These are phyloP conservation scores for Kluyveromyces nonfermentans DNA, from an alignment of 805 yeast species.

Conservation along the genomic window DNA sequence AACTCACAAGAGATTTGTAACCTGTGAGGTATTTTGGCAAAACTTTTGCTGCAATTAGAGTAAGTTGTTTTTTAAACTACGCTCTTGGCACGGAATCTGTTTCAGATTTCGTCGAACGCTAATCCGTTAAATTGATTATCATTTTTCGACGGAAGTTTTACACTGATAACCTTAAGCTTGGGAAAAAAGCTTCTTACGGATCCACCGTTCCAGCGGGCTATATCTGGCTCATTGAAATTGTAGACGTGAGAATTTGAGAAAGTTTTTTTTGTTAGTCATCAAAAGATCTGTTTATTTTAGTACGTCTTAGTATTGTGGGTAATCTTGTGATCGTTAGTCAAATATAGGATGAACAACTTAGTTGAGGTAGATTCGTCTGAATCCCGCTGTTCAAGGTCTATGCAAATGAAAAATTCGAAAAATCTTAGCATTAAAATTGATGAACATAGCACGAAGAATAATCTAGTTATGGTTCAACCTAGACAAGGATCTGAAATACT, in stretches of 20 bases:
- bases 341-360: neutral
- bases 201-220: neutral
- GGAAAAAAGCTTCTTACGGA: neutral
- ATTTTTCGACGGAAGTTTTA: neutral
- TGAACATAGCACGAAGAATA: conserved; percentile 4
- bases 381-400: conserved; percentile 12
- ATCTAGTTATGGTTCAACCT: neutral
- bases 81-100: neutral
- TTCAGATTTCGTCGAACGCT: neutral
- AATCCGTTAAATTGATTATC: neutral
- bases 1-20: no score
- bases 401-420: conserved; percentile 24
- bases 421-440: conserved; percentile 18
- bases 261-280: no score
- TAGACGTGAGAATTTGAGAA: neutral
- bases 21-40: no score
- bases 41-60: neutral
- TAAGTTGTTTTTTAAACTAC: neutral
- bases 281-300: no score
- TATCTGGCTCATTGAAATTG: neutral
- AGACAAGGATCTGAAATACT: neutral
- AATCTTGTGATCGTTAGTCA: neutral
- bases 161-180: neutral
- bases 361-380: neutral
- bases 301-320: neutral